Evolutionary conservation across 1,284 basidiomycete species (phyloP), one percentile per base, ranked within the genome.

Genomic region (Irpex sp.): DNA sequence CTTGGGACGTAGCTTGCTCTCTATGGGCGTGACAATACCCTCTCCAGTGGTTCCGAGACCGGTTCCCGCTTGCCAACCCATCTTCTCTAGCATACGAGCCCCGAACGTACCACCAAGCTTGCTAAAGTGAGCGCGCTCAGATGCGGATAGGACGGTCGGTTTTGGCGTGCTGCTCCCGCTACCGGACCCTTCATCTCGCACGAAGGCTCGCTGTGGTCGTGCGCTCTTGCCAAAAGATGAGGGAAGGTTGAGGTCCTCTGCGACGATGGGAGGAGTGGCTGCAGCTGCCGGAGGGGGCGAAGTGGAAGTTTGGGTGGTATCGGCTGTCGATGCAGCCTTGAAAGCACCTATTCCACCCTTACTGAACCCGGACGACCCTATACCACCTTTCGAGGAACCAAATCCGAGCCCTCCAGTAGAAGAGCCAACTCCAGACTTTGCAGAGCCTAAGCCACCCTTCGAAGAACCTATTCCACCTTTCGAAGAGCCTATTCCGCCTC

Each of bases 11-110:
- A 93, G 73, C 72, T 92, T 94, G 69, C 82, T 86, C 70, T 96
- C 93, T 9, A 98, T 82, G 0, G 95, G 95, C 0, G 90, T 88
- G 3, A 94, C 87, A 60, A 96, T 95, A 68, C 95, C 95, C 68
- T 90, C 86, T 6, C 90, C 90, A 2, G 80, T 77, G 0, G 81
- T 75, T 68, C 95, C 96, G n/a, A 98, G 80, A 71, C 96, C 96
- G 19, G 84, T 83, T 6, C 96, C 90, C 0, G 88, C 78, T 69
- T 88, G 80, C 95, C 96, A 98, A 12, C 96, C 95, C 87, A 95
- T 94, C 76, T 94, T 96, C 48, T 86, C 83, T n/a, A 98, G 83
- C 83, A 98, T 85, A 59, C 87, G 86, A 9, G 94, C 89, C 67
- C 94, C 96, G 65, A 94, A 89, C 0, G 88, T 81, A 21, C 85